phyloP scores from a whole-genome alignment of 148 eudicot species.

The Bassia scoparia region DNA sequence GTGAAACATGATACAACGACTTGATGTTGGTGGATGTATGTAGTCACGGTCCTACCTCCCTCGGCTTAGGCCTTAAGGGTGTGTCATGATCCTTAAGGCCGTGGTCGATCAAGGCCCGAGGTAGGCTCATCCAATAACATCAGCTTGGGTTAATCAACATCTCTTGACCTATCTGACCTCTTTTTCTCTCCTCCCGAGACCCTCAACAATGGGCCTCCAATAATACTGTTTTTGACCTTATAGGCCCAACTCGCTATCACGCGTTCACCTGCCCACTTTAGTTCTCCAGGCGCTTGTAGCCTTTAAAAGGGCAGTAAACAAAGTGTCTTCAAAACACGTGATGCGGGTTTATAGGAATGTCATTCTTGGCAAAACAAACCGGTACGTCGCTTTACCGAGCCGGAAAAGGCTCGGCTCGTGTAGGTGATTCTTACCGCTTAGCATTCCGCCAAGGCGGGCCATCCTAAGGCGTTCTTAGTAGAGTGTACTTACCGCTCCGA shows the following conservation, averaged over 20 bases:
- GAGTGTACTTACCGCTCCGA: constrained; percentile 95
- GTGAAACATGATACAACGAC: constrained; percentile 86
- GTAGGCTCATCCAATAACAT: constrained; percentile 89
- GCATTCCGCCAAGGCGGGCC: constrained; percentile 62
- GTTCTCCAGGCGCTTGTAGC: constrained; percentile 51
- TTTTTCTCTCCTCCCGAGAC: constrained; percentile 98
- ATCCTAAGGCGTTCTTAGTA: constrained; percentile 86
- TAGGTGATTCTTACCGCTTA: constrained; percentile 76
- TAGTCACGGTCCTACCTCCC: constrained; percentile 79
- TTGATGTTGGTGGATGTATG: constrained; percentile 93
- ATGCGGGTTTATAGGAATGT: constrained; percentile 86
- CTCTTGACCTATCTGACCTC: constrained; percentile 97
- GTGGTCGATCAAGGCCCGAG: constrained; percentile 96
- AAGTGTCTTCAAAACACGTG: constrained; percentile 72
- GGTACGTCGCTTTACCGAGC: constrained; percentile 61
- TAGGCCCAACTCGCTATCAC: constrained; percentile 67
- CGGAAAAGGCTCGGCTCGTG: constrained; percentile 66
- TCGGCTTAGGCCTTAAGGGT: constrained; percentile 69
- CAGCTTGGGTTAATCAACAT: constrained; percentile 90
- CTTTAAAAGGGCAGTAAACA: constrained; percentile 86
- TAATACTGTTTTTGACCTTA: constrained; percentile 67
- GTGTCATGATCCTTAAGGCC: constrained; percentile 65
- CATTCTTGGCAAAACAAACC: constrained; percentile 90
- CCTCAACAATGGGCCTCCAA: constrained; percentile 85
- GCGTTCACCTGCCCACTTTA: constrained; percentile 61